Evolutionary conservation across 768 basidiomycete species (phyloP), one percentile per base, ranked within the genome.

Genomic region (Pleurotus pulmonarius): DNA sequence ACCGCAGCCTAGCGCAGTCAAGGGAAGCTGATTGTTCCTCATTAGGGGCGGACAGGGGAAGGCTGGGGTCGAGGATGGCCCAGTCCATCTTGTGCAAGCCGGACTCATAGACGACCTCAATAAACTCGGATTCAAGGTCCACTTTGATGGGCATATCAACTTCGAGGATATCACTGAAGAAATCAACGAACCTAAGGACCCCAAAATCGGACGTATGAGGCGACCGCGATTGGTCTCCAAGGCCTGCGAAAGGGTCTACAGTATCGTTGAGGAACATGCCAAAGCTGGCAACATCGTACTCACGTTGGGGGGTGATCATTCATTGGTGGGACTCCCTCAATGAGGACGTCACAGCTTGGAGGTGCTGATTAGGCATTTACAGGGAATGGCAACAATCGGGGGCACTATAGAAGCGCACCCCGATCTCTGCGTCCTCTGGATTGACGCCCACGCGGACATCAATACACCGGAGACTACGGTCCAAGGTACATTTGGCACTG

Each of bases 401-500:
- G 89, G 89, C 4, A 87, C 86, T 4, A 70, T 88, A 38, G 73
- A 74, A 81, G 66, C 72, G 29, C 76, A 83, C 59, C 79, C 82
- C 3, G 75, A 84, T 7, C 80, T 83, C 20, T 83, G 84, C 63
- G 79, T 92, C 34, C 73, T 92, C 57, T 92, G 89, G 89, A 72
- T 92, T 58, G 90, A 92, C 60, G 90, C 90, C 1, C 90, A 89
- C 60, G 82, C 87, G 41, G 90, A 92, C 65, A 86, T 92, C 75
- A 91, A 92, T 69, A 92, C 90, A 3, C 72, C 77, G 11, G 74
- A 79, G 22, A 82, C 84, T n/a, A 87, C 88, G 25, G 80, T 67
- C 29, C 77, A 79, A 49, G 80, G 80, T 73, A 60, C 25, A 70
- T 44, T 44, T 13, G 11, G 39, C 44, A 8, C 20, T 46, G 18